Conservation (phyloP, 2,329 filamentous ascomycete genomes). For the Neonectria punicea region DNA sequence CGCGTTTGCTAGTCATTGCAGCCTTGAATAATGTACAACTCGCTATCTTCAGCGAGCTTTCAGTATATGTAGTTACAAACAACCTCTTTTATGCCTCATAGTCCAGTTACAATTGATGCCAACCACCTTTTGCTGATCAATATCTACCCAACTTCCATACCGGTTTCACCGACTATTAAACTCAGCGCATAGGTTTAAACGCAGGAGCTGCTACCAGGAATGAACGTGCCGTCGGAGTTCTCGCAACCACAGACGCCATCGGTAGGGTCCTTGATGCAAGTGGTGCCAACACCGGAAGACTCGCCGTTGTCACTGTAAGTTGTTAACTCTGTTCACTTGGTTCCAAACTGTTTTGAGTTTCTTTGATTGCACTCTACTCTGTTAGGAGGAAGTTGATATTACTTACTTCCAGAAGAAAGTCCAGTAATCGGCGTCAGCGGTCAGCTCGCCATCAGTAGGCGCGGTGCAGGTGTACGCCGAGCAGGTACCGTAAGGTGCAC, state of each 20-base stretch:
- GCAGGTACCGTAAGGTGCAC: constrained; percentile 39
- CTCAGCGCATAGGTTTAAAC: too few species aligned
- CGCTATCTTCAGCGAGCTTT: too few species aligned
- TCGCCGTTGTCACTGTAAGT: constrained; percentile 30
- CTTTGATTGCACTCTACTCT: neutral
- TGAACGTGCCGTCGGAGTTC: constrained; percentile 38
- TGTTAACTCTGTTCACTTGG: constrained; percentile 3
- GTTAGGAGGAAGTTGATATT: too few species aligned
- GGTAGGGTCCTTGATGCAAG: constrained; percentile 38
- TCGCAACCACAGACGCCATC: constrained; percentile 40
- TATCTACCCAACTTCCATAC: too few species aligned
- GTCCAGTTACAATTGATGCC: too few species aligned
- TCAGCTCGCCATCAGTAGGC: constrained; percentile 27
- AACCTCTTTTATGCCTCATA: too few species aligned
- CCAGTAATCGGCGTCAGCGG: constrained; percentile 36
- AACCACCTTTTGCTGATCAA: too few species aligned
- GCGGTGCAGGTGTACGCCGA: constrained; percentile 36
- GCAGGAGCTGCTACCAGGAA: constrained; percentile 33
- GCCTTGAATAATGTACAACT: too few species aligned
- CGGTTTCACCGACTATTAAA: too few species aligned
- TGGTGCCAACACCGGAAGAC: constrained; percentile 36
- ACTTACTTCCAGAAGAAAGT: constrained; percentile 43
- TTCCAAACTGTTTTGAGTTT: neutral
- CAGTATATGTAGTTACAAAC: too few species aligned
- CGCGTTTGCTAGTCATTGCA: too few species aligned